Conservation (phyloP, 2,329 filamentous ascomycete genomes). For the Talaromyces sp. region DNA sequence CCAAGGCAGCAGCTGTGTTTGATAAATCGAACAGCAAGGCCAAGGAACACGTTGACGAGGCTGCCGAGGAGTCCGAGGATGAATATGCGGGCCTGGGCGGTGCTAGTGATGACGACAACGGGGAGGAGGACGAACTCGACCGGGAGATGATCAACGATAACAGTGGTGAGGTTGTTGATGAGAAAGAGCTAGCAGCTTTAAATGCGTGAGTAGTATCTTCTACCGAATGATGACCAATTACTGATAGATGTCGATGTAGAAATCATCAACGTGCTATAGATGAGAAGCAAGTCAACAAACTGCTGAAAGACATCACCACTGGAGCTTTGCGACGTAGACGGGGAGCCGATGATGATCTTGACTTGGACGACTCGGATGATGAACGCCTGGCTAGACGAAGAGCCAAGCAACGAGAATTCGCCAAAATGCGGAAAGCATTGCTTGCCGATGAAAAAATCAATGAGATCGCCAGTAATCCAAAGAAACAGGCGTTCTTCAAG, state of each 20-base stretch:
- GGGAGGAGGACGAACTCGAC: constrained; percentile 71
- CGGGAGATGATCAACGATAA: constrained; percentile 90
- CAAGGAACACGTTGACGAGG: constrained; percentile 83
- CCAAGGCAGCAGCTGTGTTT: constrained; percentile 61
- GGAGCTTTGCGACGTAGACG: constrained; percentile 83
- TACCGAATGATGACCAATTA: constrained; percentile 1
- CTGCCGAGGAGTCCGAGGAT: constrained; percentile 95
- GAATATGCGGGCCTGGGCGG: constrained; percentile 95
- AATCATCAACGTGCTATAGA: constrained; percentile 77
- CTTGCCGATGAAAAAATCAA: constrained; percentile 85
- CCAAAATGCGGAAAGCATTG: constrained; percentile 85
- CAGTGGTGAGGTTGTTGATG: constrained; percentile 72
- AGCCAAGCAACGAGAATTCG: constrained; percentile 83
- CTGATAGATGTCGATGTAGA: constrained; percentile 46
- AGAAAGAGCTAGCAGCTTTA: constrained; percentile 77
- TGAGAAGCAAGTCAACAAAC: constrained; percentile 83
- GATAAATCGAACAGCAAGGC: constrained; percentile 86
- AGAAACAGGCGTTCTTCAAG: constrained; percentile 84
- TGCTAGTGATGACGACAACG: constrained; percentile 79
- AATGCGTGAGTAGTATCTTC: constrained; percentile 69
- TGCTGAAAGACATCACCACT: constrained; percentile 89
- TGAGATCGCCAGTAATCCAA: constrained; percentile 84
- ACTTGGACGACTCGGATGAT: constrained; percentile 88
- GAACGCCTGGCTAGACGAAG: constrained; percentile 70
- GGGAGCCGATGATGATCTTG: constrained; percentile 69